These are phyloP conservation scores for Juncus inflexus DNA, from an alignment of 176 grass and related monocot species.

Conservation along the genomic window DNA sequence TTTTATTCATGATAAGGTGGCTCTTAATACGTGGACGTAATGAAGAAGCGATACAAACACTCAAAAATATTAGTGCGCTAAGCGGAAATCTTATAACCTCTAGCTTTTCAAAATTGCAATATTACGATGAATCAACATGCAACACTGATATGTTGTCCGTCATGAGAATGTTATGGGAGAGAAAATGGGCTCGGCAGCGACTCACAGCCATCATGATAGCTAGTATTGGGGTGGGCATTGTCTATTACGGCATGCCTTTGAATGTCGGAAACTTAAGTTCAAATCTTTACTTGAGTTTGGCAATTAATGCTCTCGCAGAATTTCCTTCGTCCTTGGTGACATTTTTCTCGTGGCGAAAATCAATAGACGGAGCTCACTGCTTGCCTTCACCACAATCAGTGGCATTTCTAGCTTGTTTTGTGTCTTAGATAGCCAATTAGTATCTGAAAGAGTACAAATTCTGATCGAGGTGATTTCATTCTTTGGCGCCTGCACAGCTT, in stretches of 20 bases:
- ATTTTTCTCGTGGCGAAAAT: slow-evolving; percentile 43
- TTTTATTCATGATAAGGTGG: slow-evolving; percentile 34
- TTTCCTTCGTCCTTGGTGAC: slow-evolving; percentile 48
- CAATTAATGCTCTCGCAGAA: slow-evolving; percentile 74
- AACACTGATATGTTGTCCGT: slow-evolving; percentile 31
- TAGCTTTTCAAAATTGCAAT: slow-evolving; percentile 73
- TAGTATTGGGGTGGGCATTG: slow-evolving; percentile 60
- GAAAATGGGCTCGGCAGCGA: slow-evolving; percentile 60
- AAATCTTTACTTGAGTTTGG: slow-evolving; percentile 74
- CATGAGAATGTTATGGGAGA: slow-evolving; percentile 41
- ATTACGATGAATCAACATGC: slow-evolving; percentile 10
- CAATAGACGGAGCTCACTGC: slow-evolving; percentile 53
- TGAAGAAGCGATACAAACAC: slow-evolving; percentile 63
- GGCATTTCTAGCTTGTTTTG: slow-evolving; percentile 55
- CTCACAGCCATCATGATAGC: slow-evolving; percentile 51
- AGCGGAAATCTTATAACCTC: slow-evolving; percentile 48
- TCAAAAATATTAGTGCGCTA: slow-evolving; percentile 44
- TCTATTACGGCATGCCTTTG: slow-evolving; percentile 92
- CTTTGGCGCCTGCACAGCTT: slow-evolving; percentile 68
- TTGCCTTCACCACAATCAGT: slow-evolving; percentile 36
- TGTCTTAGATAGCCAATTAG: slow-evolving; percentile 26
- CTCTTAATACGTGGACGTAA: slow-evolving; percentile 72
- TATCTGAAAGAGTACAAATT: slow-evolving; percentile 37
- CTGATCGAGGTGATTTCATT: slow-evolving; percentile 56
- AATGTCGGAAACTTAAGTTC: slow-evolving; percentile 87